Evolutionary conservation across 441 rosid species (phyloP), one percentile per base, ranked within the genome.

Genomic region (Erodium moschatum): DNA sequence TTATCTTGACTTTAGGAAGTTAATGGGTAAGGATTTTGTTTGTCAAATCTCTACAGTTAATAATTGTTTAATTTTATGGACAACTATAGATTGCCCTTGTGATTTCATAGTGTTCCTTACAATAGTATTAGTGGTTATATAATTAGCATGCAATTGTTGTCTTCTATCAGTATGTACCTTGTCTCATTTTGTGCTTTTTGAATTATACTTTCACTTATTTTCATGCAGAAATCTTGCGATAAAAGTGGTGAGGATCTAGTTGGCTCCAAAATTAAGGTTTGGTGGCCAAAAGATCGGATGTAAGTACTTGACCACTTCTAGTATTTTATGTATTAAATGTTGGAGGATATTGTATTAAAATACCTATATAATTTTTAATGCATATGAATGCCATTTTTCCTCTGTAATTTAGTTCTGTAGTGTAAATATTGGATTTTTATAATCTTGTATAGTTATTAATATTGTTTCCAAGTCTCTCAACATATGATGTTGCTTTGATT

Each of bases 231-330:
- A 62, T 75, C 97, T 78, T 84, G 75, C 70, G 69, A 70, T 75
- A 85, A 67, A 52, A 67, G 66, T 73, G 91, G 77, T 35, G 85
- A 81, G 65, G 79, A 69, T 70, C 72, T 92, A 68, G 86, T 92
- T 78, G 97, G 98, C 63, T 66, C 79, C 16, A 92, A 77, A 81
- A 76, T 96, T 72, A 81, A 81, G 81, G 91, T 96, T 63, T 96
- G 94, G 92, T 96, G 99, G 99, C 98, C 99, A n/a, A 29, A 70
- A 21, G 99, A 96, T 85, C 70, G 56, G 10, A 35, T 19, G 99
- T 96, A 76, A 83, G 96, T 74, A 63, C 52, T 62, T 18, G 63
- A 29, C 67, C 73, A 70, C 12, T 71, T 58, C 61, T 66, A 54
- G 15, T 21, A n/a, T 12, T 52, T 62, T 31, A 6, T 19, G 5